A percentile compares a stretch with the other conserved stretches of the same genome.
Evolutionary conservation across 2,329 filamentous ascomycete genomes (phyloP).

Genomic region (Blastomyces percursus): DNA sequence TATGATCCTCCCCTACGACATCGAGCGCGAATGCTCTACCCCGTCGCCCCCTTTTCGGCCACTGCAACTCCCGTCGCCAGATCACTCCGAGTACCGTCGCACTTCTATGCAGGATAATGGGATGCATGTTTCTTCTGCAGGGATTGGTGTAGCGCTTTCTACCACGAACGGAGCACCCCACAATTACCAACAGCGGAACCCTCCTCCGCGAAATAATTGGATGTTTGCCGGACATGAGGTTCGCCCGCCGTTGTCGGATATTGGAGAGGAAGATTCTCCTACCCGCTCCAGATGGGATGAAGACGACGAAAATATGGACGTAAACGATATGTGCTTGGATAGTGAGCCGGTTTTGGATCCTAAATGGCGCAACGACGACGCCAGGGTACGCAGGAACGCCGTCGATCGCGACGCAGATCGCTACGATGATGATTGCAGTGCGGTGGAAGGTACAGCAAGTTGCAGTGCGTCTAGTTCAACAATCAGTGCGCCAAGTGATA

Average conservation of each 20-base stretch:
- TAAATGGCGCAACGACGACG: not conserved
- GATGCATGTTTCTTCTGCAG: not conserved
- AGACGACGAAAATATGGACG: not conserved
- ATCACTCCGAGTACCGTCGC: slow-evolving; percentile 25
- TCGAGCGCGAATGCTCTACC: slow-evolving; percentile 37
- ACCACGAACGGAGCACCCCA: slow-evolving; percentile 14
- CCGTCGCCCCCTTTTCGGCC: slow-evolving; percentile 43
- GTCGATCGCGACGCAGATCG: not conserved
- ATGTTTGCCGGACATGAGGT: slow-evolving; percentile 28
- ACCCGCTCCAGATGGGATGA: not conserved
- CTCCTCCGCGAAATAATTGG: slow-evolving; percentile 25
- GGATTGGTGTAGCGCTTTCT: slow-evolving; percentile 8
- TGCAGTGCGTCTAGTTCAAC: slow-evolving; percentile 31
- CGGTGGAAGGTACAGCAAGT: slow-evolving; percentile 37
- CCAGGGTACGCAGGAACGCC: not conserved
- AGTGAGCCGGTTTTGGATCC: slow-evolving; percentile 13
- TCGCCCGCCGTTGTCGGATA: slow-evolving; percentile 35
- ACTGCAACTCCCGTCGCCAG: slow-evolving; percentile 36
- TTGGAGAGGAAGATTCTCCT: slow-evolving; percentile 32
- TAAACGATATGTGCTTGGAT: slow-evolving; percentile 9
- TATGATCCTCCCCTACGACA: slow-evolving; percentile 77
- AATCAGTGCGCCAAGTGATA: slow-evolving; percentile 18
- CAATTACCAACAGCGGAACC: slow-evolving; percentile 14
- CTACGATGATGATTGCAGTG: slow-evolving; percentile 33
- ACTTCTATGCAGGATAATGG: slow-evolving; percentile 8